Evolutionary conservation across 495 filamentous ascomycete genomes (phyloP).

Genomic region (Podospora bellae-mahoneyi): DNA sequence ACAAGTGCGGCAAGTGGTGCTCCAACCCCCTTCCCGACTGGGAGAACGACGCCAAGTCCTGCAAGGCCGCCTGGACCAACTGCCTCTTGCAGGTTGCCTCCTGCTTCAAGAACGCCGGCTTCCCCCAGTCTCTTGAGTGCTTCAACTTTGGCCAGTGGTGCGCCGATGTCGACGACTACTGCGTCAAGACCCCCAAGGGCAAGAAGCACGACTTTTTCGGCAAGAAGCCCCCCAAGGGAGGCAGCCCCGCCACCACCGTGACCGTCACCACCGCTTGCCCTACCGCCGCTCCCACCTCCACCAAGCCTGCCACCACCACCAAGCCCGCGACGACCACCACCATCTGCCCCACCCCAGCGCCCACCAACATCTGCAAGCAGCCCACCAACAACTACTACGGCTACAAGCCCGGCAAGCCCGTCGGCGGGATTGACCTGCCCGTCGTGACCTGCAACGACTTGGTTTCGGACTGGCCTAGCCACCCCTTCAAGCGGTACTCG

Average conservation of each 20-base stretch:
- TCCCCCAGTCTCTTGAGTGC: conserved; percentile 44
- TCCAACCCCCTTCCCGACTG: conserved; percentile 45
- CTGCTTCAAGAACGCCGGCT: conserved; percentile 49
- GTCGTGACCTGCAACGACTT: conserved; percentile 52
- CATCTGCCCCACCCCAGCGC: conserved; percentile 40
- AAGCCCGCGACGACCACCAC: conserved; percentile 27
- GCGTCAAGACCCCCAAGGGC: conserved; percentile 26
- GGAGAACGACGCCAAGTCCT: conserved; percentile 33
- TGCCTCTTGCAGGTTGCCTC: conserved; percentile 45
- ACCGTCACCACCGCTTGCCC: conserved; percentile 37
- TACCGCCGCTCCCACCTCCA: conserved; percentile 34
- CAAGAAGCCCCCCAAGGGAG: conserved; percentile 37
- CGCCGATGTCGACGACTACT: conserved; percentile 36
- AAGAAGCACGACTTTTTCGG: conserved; percentile 36
- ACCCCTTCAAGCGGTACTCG: conserved; percentile 49
- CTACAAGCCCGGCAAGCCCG: conserved; percentile 42
- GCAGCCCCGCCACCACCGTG: conserved; percentile 19
- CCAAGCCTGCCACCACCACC: conserved; percentile 24
- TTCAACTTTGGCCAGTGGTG: conserved; percentile 47
- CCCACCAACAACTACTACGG: conserved; percentile 36
- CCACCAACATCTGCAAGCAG: conserved; percentile 46
- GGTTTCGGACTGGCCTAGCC: conserved; percentile 30
- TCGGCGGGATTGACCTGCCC: conserved; percentile 47
- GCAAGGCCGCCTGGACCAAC: conserved; percentile 35
- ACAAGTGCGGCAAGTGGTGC: conserved; percentile 51